Conservation (phyloP, 176 grass and related monocot species). For the Aegilops longissima region DNA sequence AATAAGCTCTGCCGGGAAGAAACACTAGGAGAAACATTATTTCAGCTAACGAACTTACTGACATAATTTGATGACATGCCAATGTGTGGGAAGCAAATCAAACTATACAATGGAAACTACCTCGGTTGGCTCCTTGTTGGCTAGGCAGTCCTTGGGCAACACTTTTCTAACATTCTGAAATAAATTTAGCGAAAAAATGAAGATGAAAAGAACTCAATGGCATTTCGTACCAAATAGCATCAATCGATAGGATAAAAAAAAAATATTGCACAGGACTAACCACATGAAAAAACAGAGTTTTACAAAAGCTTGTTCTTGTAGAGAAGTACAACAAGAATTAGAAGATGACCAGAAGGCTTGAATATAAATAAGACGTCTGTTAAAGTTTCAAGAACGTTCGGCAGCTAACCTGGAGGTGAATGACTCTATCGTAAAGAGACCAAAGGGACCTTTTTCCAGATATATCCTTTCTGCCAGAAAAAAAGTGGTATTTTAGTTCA, state of each 20-base stretch:
- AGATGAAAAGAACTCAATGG: background rate
- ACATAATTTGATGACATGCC: background rate
- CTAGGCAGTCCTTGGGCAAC: slow-evolving; percentile 47
- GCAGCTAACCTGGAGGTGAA: slow-evolving; percentile 66
- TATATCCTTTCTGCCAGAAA: slow-evolving; percentile 54
- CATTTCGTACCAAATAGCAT: background rate
- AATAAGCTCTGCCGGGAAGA: slow-evolving; percentile 61
- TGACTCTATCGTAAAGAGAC: slow-evolving; percentile 36
- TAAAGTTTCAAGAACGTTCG: background rate
- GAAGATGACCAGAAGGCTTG: background rate
- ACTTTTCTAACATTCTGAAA: slow-evolving; percentile 56
- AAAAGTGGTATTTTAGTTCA: background rate
- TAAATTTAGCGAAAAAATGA: background rate
- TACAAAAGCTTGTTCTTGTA: background rate
- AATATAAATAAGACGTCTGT: background rate
- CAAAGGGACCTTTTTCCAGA: slow-evolving; percentile 52
- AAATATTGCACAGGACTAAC: background rate
- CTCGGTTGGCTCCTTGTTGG: slow-evolving; percentile 30
- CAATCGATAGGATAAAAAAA: background rate
- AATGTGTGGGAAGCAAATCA: background rate
- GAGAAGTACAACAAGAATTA: background rate
- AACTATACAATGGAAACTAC: background rate
- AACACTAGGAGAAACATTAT: slow-evolving; percentile 40
- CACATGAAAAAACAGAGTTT: background rate
- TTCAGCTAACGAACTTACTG: background rate